Evolutionary conservation across 108 stramenopile genomes (phyloP), one percentile per base, ranked within the genome.

Genomic region (Cyclotella choctawhatcheeana): DNA sequence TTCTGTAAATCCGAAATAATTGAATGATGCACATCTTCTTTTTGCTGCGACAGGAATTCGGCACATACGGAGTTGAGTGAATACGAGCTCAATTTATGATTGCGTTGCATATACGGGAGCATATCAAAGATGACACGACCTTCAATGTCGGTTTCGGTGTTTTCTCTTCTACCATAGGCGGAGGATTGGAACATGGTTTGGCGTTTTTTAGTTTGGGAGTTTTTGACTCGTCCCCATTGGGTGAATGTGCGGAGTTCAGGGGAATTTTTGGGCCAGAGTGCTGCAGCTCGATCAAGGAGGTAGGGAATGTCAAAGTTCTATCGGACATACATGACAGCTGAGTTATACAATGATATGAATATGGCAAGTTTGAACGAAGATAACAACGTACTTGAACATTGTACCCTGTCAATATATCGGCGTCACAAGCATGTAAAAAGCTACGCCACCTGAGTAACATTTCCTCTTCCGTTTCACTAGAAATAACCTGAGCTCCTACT

Each of bases 241-340:
- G 66, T 76, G 70, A 98, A 97, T 32, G 73, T 67, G 30, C 67
- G 66, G 32, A 88, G 54, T 44, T 73, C 68, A 43, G 71, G 44
- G 18, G 54, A 66, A 43, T 82, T 80, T 64, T 71, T 74, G 44
- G 75, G 88, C 51, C 64, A 73, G 1, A 99, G 81, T 2, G 93
- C 74, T 30, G 89, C 90, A 13, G 99, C 99, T 26, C 99, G 88
- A 76, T 98, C 96, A 53, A 99, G 81, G 30, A 99, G 74, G 82
- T 99, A 99, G 6, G 98, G 97, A 30, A 99, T 93, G 75, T 99
- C 99, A 85, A 99, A 99, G 85, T 99, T 99, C 81, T 98, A n/a
- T n/a, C n/a, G 47, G 8, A n/a, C 16, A n/a, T 48, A 37, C 8
- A 35, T n/a, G 22, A 26, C 12, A 45, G 56, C 13, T 27, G 26